Evolutionary conservation across 164 flowering plant species (phyloP), one percentile per base, ranked within the genome.

Genomic region (Vitis amurensis): DNA sequence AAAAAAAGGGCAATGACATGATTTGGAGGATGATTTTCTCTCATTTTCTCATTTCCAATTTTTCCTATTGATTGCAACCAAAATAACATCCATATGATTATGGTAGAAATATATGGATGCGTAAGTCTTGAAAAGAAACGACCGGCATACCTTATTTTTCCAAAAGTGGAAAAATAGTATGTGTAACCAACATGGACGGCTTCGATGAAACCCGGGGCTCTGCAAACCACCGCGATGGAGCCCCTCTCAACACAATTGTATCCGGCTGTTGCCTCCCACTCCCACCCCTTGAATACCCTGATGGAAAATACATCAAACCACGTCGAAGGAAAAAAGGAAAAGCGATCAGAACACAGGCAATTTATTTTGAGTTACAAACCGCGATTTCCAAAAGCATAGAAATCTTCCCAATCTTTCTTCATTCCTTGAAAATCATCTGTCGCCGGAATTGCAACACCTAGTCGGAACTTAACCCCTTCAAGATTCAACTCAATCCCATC

Each of bases 211-310:
- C 99, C 47, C 94, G 79, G 0, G 97, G 88, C 82, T 94, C 98
- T 1, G 96, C 97, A 82, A 92, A 89, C 99, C 98, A 95, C 67
- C 97, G 73, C 7, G 97, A 90, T 6, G 98, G 99, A 59, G 84
- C 82, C 1, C 96, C 93, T 78, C 82, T 85, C 73, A 92, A 11
- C 17, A 90, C 72, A 27, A 95, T 76, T 1, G 98, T 95, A 78
- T 95, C 97, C 1, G 97, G 91, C 68, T 82, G 89, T 64, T 75
- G 80, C 75, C 76, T 84, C 53, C 79, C 83, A 70, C 76, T 84
- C 53, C 78, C 83, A 69, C 86, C 84, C 73, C 92, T 89, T 4
- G 87, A 64, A 81, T 82, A 73, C 19, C 91, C 97, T 91, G 74
- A 16, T 44, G 48, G 63, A 37, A 63, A 47, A 2, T 47, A 37